phyloP scores from a whole-genome alignment of 1,284 basidiomycete species.

The Sanghuangporus baumii region DNA sequence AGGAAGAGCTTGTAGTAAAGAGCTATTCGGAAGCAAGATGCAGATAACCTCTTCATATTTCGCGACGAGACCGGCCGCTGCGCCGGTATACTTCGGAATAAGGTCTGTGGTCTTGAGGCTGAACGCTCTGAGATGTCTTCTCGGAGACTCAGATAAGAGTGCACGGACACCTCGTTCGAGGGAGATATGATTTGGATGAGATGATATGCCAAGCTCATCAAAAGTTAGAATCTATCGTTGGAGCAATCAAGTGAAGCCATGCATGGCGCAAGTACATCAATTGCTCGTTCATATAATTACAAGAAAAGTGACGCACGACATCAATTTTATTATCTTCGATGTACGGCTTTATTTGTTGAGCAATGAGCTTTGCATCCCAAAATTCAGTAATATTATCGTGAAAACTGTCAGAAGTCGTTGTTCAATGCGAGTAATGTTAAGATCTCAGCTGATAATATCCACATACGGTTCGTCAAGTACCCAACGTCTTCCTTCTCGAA shows the following conservation, averaged over 20 bases:
- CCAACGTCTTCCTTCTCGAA: constrained; percentile 50
- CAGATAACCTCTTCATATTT: constrained; percentile 36
- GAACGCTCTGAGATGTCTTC: constrained; percentile 37
- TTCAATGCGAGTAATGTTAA: not conserved
- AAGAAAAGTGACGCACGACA: constrained; percentile 41
- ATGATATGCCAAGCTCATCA: constrained; percentile 76
- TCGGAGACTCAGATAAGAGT: constrained; percentile 31
- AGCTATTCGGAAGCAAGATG: not conserved
- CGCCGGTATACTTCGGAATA: constrained; percentile 55
- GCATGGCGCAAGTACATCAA: not conserved
- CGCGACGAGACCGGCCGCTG: constrained; percentile 40
- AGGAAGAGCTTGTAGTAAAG: not conserved
- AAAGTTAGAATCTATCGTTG: constrained; percentile 88
- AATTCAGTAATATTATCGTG: constrained; percentile 69
- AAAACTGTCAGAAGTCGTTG: constrained; percentile 28
- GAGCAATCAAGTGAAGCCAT: not conserved
- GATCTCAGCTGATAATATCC: constrained; percentile 26
- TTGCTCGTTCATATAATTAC: not conserved
- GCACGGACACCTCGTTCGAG: constrained; percentile 52
- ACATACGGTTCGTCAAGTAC: constrained; percentile 67
- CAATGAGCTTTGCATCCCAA: constrained; percentile 67
- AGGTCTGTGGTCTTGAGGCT: constrained; percentile 56
- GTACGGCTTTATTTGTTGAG: constrained; percentile 54
- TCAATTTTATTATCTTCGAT: constrained; percentile 56
- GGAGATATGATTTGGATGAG: constrained; percentile 87